Evolutionary conservation across 495 filamentous ascomycete genomes (phyloP).

Genomic region (Amphirosellinia nigrospora): DNA sequence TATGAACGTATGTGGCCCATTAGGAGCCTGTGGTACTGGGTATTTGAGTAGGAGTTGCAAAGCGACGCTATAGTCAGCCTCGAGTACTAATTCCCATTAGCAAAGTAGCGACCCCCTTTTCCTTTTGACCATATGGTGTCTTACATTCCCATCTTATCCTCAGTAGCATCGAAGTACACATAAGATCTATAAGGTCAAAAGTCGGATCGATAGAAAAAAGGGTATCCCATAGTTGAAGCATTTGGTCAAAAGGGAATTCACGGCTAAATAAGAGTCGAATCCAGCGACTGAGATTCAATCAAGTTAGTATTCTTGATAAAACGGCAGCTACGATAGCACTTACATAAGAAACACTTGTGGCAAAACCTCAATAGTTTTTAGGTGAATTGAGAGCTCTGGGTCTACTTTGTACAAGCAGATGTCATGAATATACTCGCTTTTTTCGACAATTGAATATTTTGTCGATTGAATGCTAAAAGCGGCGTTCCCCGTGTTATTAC

Average conservation of each 20-base stretch:
- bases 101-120: neutral
- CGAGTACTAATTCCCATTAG: slow-evolving; percentile 64
- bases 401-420: slow-evolving; percentile 78
- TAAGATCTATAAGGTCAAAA: slow-evolving; percentile 82
- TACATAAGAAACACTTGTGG: slow-evolving; percentile 96
- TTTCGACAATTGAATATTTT: slow-evolving; percentile 78
- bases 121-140: slow-evolving; percentile 34
- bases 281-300: slow-evolving; percentile 72
- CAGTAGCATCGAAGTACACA: slow-evolving; percentile 93
- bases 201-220: slow-evolving; percentile 87
- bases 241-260: slow-evolving; percentile 87
- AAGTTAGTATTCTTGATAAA: slow-evolving; percentile 22
- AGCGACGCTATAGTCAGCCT: slow-evolving; percentile 83
- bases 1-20: slow-evolving; percentile 77
- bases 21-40: slow-evolving; percentile 65
- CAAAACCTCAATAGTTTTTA: slow-evolving; percentile 85
- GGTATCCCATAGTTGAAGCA: slow-evolving; percentile 86
- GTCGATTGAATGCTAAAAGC: slow-evolving; percentile 33
- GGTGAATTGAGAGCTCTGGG: slow-evolving; percentile 78
- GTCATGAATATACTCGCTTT: slow-evolving; percentile 85
- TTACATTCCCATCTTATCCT: slow-evolving; percentile 89
- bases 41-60: slow-evolving; percentile 84
- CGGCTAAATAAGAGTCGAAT: slow-evolving; percentile 90
- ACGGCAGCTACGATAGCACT: slow-evolving; percentile 35
- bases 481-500: slow-evolving; percentile 17